Evolutionary conservation across 1,139 yeast species (phyloP).

Genomic region (Hansenula anomala): DNA sequence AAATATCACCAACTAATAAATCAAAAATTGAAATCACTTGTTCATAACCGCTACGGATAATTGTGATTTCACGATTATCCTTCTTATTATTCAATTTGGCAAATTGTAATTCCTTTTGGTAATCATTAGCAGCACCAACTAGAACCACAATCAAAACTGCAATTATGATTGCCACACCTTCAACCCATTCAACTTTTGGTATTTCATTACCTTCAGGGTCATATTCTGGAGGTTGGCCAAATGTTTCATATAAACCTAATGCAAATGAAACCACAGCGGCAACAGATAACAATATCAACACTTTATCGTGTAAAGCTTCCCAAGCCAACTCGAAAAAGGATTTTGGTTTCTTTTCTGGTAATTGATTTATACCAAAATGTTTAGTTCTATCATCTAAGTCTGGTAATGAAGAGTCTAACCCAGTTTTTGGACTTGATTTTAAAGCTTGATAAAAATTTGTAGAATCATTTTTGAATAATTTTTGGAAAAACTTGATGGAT

Average conservation of each 20-base stretch:
- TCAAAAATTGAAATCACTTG: slow-evolving; percentile 68
- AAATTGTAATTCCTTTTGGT: slow-evolving; percentile 93
- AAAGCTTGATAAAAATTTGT: slow-evolving; percentile 23
- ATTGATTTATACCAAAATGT: slow-evolving; percentile 59
- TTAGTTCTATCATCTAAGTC: slow-evolving; percentile 15
- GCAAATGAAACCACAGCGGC: slow-evolving; percentile 91
- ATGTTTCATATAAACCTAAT: slow-evolving; percentile 86
- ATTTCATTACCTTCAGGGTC: slow-evolving; percentile 72
- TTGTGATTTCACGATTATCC: slow-evolving; percentile 78
- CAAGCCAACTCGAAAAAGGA: slow-evolving; percentile 63
- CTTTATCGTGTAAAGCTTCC: slow-evolving; percentile 90
- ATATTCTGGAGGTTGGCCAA: slow-evolving; percentile 73
- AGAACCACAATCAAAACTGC: slow-evolving; percentile 88
- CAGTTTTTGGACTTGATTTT: slow-evolving; percentile 37
- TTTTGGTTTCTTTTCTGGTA: slow-evolving; percentile 69
- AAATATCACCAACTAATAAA: slow-evolving; percentile 79
- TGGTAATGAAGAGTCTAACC: slow-evolving; percentile 34
- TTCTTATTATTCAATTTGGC: slow-evolving; percentile 81
- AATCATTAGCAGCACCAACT: slow-evolving; percentile 93
- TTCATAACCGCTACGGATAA: slow-evolving; percentile 69
- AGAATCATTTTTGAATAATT: slow-evolving; percentile 20
- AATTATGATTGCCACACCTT: slow-evolving; percentile 93
- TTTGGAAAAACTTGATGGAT: slow-evolving; percentile 24
- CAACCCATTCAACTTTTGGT: slow-evolving; percentile 95
- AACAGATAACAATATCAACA: slow-evolving; percentile 71